These are phyloP conservation scores for Testicularia cyperi DNA, from an alignment of 1,284 basidiomycete genomes.

Conservation along the genomic window DNA sequence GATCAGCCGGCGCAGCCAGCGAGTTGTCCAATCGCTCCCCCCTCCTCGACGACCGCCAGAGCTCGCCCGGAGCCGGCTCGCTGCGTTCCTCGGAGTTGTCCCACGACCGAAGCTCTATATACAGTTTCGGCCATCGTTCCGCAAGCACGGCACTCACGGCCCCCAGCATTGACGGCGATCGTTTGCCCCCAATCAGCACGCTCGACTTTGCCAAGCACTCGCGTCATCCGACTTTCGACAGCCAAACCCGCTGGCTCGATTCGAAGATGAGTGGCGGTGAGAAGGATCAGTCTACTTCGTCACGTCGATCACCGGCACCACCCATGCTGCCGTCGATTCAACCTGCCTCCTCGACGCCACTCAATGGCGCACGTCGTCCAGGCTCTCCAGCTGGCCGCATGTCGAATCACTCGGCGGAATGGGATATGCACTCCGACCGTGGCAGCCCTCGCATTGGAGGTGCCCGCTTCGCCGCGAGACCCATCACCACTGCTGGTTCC, in stretches of 20 bases:
- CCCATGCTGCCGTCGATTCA: no score
- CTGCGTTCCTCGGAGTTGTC: slow-evolving; percentile 26
- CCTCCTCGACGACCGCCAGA: slow-evolving; percentile 21
- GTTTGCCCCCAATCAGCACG: slow-evolving; percentile 8
- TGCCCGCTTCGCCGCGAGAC: no score
- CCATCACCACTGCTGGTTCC: slow-evolving; percentile 2
- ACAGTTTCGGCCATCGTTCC: slow-evolving; percentile 22
- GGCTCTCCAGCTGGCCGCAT: slow-evolving; percentile 23
- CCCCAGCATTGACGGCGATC: slow-evolving; percentile 10
- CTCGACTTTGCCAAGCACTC: slow-evolving; percentile 3
- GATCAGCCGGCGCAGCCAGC: background rate
- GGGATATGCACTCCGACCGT: slow-evolving; percentile 27
- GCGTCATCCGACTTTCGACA: background rate
- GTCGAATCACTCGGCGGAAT: slow-evolving; percentile 33
- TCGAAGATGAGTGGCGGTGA: slow-evolving; percentile 11
- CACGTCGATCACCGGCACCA: slow-evolving; percentile 12
- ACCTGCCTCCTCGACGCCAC: no score
- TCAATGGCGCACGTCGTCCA: no score
- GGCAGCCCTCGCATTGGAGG: slow-evolving; percentile 29
- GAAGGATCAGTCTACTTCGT: slow-evolving; percentile 6
- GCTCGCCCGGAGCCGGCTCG: slow-evolving; percentile 19
- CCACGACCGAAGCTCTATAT: slow-evolving; percentile 20
- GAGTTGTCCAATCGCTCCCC: background rate
- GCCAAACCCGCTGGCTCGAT: background rate
- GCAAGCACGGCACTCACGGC: slow-evolving; percentile 23